A percentile compares a stretch with the other conserved stretches of the same genome.
Evolutionary conservation across 306 rosid genomes (phyloP).

Genomic region (Cucurbita pepo): DNA sequence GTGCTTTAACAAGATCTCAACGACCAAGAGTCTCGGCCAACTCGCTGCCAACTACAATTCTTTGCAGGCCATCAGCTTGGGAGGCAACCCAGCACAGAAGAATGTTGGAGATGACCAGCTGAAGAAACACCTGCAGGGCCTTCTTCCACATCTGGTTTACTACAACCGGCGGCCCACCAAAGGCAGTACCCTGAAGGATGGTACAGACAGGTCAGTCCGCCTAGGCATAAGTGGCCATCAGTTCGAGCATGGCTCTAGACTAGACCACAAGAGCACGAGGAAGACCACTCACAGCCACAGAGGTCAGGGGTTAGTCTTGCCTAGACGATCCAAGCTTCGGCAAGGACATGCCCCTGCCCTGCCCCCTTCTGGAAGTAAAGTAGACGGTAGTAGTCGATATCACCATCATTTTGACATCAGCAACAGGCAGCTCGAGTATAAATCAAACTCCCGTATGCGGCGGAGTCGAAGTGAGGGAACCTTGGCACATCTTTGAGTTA

Average conservation of each 20-base stretch:
- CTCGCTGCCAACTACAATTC: slow-evolving; percentile 89
- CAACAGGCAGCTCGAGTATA: slow-evolving; percentile 16
- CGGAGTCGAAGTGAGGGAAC: slow-evolving; percentile 72
- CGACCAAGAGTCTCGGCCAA: slow-evolving; percentile 85
- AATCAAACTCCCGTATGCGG: slow-evolving; percentile 30
- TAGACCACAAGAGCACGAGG: slow-evolving; percentile 52
- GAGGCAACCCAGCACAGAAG: slow-evolving; percentile 88
- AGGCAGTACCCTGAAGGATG: slow-evolving; percentile 43
- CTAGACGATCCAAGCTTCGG: slow-evolving; percentile 31
- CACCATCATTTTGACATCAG: slow-evolving; percentile 20
- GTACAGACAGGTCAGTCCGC: slow-evolving; percentile 51
- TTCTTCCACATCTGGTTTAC: slow-evolving; percentile 80
- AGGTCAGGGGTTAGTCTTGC: slow-evolving; percentile 22
- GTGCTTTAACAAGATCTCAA: slow-evolving; percentile 78
- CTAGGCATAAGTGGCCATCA: slow-evolving; percentile 49
- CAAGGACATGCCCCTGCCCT: slow-evolving; percentile 17
- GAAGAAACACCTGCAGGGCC: slow-evolving; percentile 73
- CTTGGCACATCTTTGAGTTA: slow-evolving; percentile 41
- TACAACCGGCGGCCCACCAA: slow-evolving; percentile 53
- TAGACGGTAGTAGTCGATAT: slow-evolving; percentile 19
- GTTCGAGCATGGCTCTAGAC: slow-evolving; percentile 51
- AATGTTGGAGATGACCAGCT: slow-evolving; percentile 93
- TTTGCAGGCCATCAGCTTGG: slow-evolving; percentile 76
- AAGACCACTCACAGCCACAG: slow-evolving; percentile 37
- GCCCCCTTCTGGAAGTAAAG: slow-evolving; percentile 44